Evolutionary conservation across 768 basidiomycete genomes (phyloP).

Genomic region (Galerina sulciceps): DNA sequence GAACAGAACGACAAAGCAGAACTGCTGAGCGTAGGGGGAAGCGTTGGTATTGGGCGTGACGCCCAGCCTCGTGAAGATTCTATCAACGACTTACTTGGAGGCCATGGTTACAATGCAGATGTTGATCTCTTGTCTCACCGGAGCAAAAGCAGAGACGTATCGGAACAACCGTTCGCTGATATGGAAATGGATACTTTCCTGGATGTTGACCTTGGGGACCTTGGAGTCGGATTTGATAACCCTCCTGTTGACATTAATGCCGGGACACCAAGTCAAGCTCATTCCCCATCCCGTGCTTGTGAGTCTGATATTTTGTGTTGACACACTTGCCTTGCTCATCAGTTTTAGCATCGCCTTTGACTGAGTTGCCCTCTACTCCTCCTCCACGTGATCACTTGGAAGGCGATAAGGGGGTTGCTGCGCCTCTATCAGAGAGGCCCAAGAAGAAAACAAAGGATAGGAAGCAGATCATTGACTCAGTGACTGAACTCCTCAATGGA

Average conservation of each 20-base stretch:
- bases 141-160: conserved; percentile 63
- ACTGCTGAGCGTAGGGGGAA: conserved; percentile 57
- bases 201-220: conserved; percentile 66
- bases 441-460: conserved; percentile 62
- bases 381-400: conserved; percentile 54
- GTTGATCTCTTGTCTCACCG: conserved; percentile 65
- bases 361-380: conserved; percentile 76
- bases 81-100: conserved; percentile 61
- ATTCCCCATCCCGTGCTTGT: conserved; percentile 73
- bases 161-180: conserved; percentile 71
- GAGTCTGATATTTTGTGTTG: conserved; percentile 28
- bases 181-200: conserved; percentile 54
- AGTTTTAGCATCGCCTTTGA: conserved; percentile 71
- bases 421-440: conserved; percentile 29
- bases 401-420: conserved; percentile 40
- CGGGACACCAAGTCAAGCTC: conserved; percentile 62
- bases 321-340: background rate
- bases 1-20: conserved; percentile 52
- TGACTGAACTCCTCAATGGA: conserved; percentile 80
- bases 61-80: conserved; percentile 59
- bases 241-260: conserved; percentile 40
- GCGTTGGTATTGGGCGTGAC: conserved; percentile 80
- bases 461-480: conserved; percentile 90
- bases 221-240: conserved; percentile 71
- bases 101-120: conserved; percentile 50